Evolutionary conservation across 305 asterid species (phyloP).

Genomic region (Fraxinus albicans): DNA sequence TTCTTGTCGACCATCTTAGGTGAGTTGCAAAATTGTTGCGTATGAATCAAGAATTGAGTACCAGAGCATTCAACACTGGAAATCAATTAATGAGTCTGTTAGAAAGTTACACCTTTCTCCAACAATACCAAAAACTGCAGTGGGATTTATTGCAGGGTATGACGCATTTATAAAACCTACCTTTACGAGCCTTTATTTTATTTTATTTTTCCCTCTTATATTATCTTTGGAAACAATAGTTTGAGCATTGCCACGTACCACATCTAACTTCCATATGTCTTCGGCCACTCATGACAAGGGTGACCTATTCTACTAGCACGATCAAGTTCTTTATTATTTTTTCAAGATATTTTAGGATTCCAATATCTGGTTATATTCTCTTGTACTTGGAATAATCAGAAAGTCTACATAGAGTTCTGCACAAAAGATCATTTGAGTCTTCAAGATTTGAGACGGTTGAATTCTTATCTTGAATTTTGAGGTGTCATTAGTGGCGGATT

Average conservation of each 20-base stretch:
- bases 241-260: background rate
- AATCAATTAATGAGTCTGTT: background rate
- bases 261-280: background rate
- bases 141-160: background rate
- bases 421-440: background rate
- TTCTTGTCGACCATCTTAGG: background rate
- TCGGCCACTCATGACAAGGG: background rate
- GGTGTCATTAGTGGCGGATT: background rate
- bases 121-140: background rate
- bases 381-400: background rate
- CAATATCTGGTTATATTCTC: background rate
- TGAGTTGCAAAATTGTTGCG: background rate
- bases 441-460: background rate
- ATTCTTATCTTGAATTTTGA: background rate
- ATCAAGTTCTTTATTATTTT: background rate
- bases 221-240: background rate
- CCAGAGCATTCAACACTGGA: background rate
- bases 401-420: background rate
- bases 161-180: conserved; percentile 1
- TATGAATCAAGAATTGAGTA: background rate
- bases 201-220: background rate
- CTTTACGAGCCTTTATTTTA: background rate
- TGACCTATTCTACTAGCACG: background rate
- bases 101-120: background rate
- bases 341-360: background rate